Base-by-base conservation (phyloP, 2,329 filamentous ascomycete species). In the Penicillium decumbens region DNA sequence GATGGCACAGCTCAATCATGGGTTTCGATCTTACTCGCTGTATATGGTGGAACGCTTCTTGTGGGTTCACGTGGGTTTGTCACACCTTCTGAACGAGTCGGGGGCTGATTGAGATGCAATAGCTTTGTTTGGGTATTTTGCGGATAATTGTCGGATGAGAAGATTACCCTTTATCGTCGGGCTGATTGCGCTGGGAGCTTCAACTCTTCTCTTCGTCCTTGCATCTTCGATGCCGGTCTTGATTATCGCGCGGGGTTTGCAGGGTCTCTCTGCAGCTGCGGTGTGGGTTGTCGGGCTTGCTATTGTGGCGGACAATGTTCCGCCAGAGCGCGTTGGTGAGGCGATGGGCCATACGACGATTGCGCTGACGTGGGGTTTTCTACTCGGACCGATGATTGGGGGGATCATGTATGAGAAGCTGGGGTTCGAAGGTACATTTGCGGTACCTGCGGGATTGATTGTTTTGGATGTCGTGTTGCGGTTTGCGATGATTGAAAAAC, bases 11-110 rank as follows among this genome's bases (percentile, higher is more conserved):
- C 86, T 1, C 87, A 89, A 65, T 77, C 75, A 60, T 89, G 85
- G 84, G 80, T 84, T 7, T 84, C 85, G 0, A 77, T 89, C 10
- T 75, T 89, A 6, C 73, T 90, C 1, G 84, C 85, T 8, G 80
- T 83, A 15, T 89, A 89, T 63, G 86, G 84, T 28, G 83, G 79
- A 1, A 81, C 84, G 1, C 71, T 89, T 7, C 77, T 88, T 9
- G 69, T 67, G 12, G 61, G 61, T n/a, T 65, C 65, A n/a, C 65
- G 64, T 68, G 38, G 45, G 61, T 60, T 25, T 18, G 18, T 39
- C 20, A 20, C 18, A 3, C 8, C 24, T 10, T 3, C n/a, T 42
- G n/a, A 12, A 32, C 28, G 29, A 13, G 1, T 13, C 30, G 18
- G 25, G 32, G 30, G n/a, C 35, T n/a, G 15, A 27, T 42, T 15